Percentiles rank a stretch among this genome's conserved stretches.
phyloP scores from a whole-genome alignment of 495 filamentous ascomycete species.

The Aspergillus sclerotiicarbonarius region DNA sequence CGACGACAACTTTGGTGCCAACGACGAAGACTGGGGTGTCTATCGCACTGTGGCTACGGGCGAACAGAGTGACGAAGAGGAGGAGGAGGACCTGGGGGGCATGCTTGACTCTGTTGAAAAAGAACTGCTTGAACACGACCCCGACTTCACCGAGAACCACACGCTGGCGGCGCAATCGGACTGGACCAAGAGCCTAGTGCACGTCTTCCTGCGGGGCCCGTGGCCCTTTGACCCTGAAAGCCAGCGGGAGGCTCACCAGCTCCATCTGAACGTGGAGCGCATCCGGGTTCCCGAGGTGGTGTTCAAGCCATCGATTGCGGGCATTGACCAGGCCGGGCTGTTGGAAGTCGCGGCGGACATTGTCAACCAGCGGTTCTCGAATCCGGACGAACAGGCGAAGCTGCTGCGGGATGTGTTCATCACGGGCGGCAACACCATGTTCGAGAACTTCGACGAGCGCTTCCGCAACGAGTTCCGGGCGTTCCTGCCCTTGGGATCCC shows the following conservation, averaged over 20 bases:
- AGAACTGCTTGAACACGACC: constrained; percentile 81
- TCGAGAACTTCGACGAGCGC: constrained; percentile 81
- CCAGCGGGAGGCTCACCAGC: constrained; percentile 77
- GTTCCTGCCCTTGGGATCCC: constrained; percentile 65
- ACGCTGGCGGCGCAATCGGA: constrained; percentile 89
- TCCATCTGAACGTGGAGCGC: constrained; percentile 95
- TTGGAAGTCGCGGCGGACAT: constrained; percentile 87
- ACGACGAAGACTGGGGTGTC: constrained; percentile 96
- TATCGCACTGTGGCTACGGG: constrained; percentile 88
- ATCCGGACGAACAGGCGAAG: constrained; percentile 53
- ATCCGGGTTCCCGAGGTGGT: constrained; percentile 95
- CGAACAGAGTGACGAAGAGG: constrained; percentile 70
- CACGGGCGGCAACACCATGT: constrained; percentile 89
- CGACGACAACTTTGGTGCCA: constrained; percentile 94
- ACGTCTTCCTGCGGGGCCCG: constrained; percentile 85
- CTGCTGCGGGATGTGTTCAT: constrained; percentile 86
- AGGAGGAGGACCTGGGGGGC: constrained; percentile 79
- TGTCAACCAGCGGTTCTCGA: constrained; percentile 69
- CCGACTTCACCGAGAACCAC: constrained; percentile 82
- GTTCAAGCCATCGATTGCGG: constrained; percentile 93
- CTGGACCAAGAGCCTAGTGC: constrained; percentile 87
- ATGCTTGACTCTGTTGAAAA: constrained; percentile 73
- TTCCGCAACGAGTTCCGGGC: constrained; percentile 68
- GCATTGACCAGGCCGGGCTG: constrained; percentile 90
- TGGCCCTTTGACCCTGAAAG: constrained; percentile 79